Percentiles rank a stretch among this genome's conserved stretches.
Conservation (phyloP, 805 yeast species). For the Saccharomycopsis lassenensis region DNA sequence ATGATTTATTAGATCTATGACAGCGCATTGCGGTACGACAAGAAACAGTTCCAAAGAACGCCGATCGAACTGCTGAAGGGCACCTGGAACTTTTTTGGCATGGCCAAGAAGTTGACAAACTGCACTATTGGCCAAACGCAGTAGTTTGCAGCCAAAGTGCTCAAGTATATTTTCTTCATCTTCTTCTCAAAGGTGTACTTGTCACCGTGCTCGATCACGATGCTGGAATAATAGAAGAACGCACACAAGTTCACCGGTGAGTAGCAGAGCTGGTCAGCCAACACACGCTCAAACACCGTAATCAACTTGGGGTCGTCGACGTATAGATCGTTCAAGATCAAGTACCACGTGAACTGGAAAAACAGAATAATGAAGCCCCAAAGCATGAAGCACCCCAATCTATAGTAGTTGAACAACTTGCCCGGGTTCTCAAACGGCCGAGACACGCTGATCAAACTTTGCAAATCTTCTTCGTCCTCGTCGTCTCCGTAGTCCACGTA, state of each 20-base stretch:
- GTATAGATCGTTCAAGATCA: slow-evolving; percentile 64
- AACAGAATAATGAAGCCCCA: slow-evolving; percentile 86
- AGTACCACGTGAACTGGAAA: slow-evolving; percentile 83
- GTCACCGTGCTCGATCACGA: slow-evolving; percentile 67
- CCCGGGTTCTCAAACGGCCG: slow-evolving; percentile 27
- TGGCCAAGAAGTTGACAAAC: slow-evolving; percentile 56
- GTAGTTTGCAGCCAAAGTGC: slow-evolving; percentile 57
- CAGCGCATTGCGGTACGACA: slow-evolving; percentile 65
- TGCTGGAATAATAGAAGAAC: slow-evolving; percentile 77
- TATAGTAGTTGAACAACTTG: slow-evolving; percentile 59
- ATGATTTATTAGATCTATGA: slow-evolving; percentile 22
- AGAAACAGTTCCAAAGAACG: slow-evolving; percentile 88
- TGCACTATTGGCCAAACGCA: slow-evolving; percentile 80
- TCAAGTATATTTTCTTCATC: slow-evolving; percentile 52
- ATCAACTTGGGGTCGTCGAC: slow-evolving; percentile 75
- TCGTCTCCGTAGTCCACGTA: slow-evolving; percentile 26
- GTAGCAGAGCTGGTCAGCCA: slow-evolving; percentile 82
- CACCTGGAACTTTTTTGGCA: slow-evolving; percentile 70
- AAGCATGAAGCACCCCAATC: slow-evolving; percentile 67
- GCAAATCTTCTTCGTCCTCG: slow-evolving; percentile 22
- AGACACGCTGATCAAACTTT: background rate
- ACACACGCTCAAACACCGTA: slow-evolving; percentile 73
- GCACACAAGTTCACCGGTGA: slow-evolving; percentile 77
- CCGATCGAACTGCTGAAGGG: slow-evolving; percentile 85
- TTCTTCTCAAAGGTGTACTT: slow-evolving; percentile 52